Base-by-base conservation (phyloP, 2,329 filamentous ascomycete species). In the Phoma sp. region DNA sequence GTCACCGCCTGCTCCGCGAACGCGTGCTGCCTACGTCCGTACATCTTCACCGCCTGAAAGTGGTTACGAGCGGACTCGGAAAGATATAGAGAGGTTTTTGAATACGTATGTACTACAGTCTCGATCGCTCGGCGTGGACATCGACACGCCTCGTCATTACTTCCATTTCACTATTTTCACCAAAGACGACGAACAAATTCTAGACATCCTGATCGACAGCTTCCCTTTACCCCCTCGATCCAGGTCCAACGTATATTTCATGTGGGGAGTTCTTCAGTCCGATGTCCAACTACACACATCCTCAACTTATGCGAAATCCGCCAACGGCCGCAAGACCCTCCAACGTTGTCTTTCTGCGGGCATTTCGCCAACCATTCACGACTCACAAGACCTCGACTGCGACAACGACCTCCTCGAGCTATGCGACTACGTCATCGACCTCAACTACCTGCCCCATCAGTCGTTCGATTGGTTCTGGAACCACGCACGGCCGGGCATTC, bases 81-180 rank as follows among this genome's bases (percentile, higher is more conserved):
- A 17, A 7, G 30, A 33, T 17, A 7, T 6, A 12, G 30, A 33
- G n/a, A 15, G 30, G 14, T 33, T 33, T n/a, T 7, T 33, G 12
- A 5, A 17, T 5, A n/a, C 3, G 7, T 40, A 28, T 12, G 25
- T 40, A 9, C 37, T 14, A 7, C 23, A 40, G 15, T 18, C 37
- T n/a, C 14, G 17, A 17, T 17, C 12, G 6, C n/a, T 40, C 4
- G 11, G 15, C 21, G 28, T 7, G 17, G 12, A 40, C n/a, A 10
- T 7, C n/a, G 21, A 17, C 7, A 28, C 21, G 14, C 37, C 20
- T 17, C 37, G 37, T 14, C 37, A 40, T 18, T 23, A 18, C 20
- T 40, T 40, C 37, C 23, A 40, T 10, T 40, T 40, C 21, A 40
- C 37, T 9, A n/a, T 23, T 12, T 40, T 40, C 37, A 40, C 37